Evolutionary conservation across 73 alveolate species (phyloP).

Genomic region (Paramecium bursaria): DNA sequence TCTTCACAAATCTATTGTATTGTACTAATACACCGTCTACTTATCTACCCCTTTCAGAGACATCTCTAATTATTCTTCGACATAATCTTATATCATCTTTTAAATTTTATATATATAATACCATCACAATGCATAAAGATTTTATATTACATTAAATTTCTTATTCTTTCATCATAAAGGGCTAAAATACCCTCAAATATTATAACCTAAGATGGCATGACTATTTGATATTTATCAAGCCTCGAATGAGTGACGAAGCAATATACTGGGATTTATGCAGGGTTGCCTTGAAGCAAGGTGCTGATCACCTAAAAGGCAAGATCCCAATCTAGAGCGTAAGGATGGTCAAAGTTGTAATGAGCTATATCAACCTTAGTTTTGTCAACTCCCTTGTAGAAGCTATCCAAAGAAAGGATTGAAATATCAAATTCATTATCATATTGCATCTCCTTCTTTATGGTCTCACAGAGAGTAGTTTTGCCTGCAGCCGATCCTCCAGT

Average conservation of each 20-base stretch:
- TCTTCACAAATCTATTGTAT: slow-evolving; percentile 95
- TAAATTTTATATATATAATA: slow-evolving; percentile 43
- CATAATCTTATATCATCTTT: slow-evolving; percentile 94
- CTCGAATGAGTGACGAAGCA: slow-evolving; percentile 84
- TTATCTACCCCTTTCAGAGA: slow-evolving; percentile 94
- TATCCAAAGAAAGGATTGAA: slow-evolving; percentile 56
- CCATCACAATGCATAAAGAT: slow-evolving; percentile 81
- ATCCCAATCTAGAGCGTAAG: slow-evolving; percentile 94
- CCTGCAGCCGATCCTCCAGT: slow-evolving; percentile 99
- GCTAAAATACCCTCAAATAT: slow-evolving; percentile 97
- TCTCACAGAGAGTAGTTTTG: slow-evolving; percentile 91
- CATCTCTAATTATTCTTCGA: slow-evolving; percentile 95
- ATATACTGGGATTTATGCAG: slow-evolving; percentile 88
- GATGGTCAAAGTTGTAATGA: slow-evolving; percentile 90
- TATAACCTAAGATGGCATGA: slow-evolving; percentile 87
- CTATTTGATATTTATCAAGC: slow-evolving; percentile 62
- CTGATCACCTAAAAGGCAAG: slow-evolving; percentile 75
- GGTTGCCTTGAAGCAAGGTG: slow-evolving; percentile 80
- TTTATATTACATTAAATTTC: slow-evolving; percentile 82
- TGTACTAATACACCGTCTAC: slow-evolving; percentile 85
- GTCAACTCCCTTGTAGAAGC: slow-evolving; percentile 67
- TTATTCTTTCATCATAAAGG: slow-evolving; percentile 93
- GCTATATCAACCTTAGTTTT: slow-evolving; percentile 47
- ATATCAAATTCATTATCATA: slow-evolving; percentile 61
- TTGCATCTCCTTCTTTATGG: slow-evolving; percentile 58